A percentile compares a stretch with the other conserved stretches of the same genome.
phyloP scores from a whole-genome alignment of 2,329 filamentous ascomycete species.

The Hymenoscyphus linearis region DNA sequence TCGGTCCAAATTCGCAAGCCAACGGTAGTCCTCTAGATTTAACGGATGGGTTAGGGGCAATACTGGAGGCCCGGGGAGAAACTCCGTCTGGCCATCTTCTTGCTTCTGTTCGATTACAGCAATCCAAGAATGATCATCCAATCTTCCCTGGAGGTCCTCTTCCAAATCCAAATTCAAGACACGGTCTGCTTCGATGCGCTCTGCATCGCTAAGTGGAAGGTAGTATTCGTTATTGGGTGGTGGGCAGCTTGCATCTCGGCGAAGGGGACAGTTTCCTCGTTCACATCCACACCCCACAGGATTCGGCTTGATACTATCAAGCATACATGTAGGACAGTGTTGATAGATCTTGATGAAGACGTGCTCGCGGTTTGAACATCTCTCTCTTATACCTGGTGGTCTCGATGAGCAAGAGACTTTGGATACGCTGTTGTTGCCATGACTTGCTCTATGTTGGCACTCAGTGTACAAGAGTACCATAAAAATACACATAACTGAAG shows the following conservation, averaged over 20 bases:
- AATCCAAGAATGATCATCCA: background rate
- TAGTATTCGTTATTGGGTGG: background rate
- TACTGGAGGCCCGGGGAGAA: background rate
- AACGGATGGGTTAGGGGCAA: background rate
- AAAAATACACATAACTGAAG: background rate
- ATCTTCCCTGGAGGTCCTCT: background rate
- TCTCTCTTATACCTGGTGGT: background rate
- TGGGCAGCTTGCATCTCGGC: background rate
- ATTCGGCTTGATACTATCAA: background rate
- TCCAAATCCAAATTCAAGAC: background rate
- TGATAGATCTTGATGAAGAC: background rate
- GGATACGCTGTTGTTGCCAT: background rate
- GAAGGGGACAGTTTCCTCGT: background rate
- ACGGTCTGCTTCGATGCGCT: background rate
- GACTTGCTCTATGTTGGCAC: background rate
- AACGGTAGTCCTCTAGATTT: background rate
- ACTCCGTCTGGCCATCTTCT: too few relatives aligned
- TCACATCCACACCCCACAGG: background rate
- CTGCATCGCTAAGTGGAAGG: background rate
- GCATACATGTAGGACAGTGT: background rate
- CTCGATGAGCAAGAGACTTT: background rate
- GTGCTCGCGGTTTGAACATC: background rate
- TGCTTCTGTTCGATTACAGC: background rate
- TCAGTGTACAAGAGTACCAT: background rate
- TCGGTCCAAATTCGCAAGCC: background rate